Evolutionary conservation across 352 stramenopile species (phyloP).

Genomic region (Globisporangium cystogenes): DNA sequence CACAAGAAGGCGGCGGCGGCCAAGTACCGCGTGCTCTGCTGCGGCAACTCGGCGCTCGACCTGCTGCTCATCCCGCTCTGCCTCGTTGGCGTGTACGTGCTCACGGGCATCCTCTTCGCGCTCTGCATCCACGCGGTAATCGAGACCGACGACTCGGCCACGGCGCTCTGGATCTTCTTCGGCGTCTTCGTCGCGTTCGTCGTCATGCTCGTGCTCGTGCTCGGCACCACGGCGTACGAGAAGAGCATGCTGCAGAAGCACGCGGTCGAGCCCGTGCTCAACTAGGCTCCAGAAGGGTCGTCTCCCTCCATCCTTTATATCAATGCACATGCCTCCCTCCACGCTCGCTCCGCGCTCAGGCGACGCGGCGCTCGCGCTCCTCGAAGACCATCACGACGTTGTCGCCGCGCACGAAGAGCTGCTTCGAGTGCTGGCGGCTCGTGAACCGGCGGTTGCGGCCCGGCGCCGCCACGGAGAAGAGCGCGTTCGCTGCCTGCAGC

Average conservation of each 20-base stretch:
- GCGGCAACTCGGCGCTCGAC: constrained; percentile 67
- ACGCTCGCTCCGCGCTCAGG: background rate
- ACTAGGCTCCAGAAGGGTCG: background rate
- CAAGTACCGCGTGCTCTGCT: constrained; percentile 52
- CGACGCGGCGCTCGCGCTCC: background rate
- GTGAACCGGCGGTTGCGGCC: constrained; percentile 37
- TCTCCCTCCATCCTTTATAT: background rate
- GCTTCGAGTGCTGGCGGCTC: constrained; percentile 53
- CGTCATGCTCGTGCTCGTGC: constrained; percentile 53
- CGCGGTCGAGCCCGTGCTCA: constrained; percentile 24
- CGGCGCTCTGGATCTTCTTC: constrained; percentile 81
- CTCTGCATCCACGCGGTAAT: constrained; percentile 65
- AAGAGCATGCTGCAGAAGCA: constrained; percentile 49
- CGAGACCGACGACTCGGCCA: constrained; percentile 71
- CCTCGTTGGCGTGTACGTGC: constrained; percentile 48
- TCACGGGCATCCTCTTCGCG: constrained; percentile 64
- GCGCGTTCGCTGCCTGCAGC: constrained; percentile 11
- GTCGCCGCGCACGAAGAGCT: constrained; percentile 91
- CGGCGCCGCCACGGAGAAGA: constrained; percentile 46
- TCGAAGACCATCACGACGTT: constrained; percentile 72
- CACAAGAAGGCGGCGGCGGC: constrained; percentile 25
- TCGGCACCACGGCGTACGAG: constrained; percentile 58
- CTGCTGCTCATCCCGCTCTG: constrained; percentile 66
- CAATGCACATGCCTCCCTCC: background rate
- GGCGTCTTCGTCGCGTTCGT: constrained; percentile 62